These are phyloP conservation scores for Trypanosoma mega DNA, from an alignment of 208 protist species.

Conservation along the genomic window DNA sequence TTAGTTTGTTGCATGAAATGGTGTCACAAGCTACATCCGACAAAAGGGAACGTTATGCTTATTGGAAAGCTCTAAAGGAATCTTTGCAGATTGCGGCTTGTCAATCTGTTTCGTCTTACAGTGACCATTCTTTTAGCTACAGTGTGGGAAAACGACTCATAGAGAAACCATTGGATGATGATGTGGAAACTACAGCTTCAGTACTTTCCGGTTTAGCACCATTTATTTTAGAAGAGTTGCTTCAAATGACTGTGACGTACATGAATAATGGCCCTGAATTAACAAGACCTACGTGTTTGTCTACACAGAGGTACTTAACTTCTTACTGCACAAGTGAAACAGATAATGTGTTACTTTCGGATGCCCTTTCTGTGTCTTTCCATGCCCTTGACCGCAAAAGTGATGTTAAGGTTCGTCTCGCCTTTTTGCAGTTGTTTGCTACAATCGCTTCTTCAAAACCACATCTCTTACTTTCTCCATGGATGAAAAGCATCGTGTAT, in stretches of 20 bases:
- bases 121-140: constrained; percentile 30
- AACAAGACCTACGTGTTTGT: constrained; percentile 11
- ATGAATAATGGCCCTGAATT: constrained; percentile 13
- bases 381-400: constrained; percentile 17
- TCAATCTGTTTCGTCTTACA: constrained; percentile 27
- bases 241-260: constrained; percentile 6
- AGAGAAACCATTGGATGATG: constrained; percentile 24
- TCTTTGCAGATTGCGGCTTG: constrained; percentile 25
- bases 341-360: not conserved
- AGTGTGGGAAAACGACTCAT: constrained; percentile 31
- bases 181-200: constrained; percentile 22
- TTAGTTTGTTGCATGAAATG: constrained; percentile 26
- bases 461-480: constrained; percentile 37
- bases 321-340: not conserved
- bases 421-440: constrained; percentile 41
- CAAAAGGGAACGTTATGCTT: constrained; percentile 33
- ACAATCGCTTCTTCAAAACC: constrained; percentile 31
- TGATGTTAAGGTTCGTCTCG: constrained; percentile 24
- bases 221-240: constrained; percentile 17
- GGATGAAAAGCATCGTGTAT: constrained; percentile 27
- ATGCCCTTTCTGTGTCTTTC: constrained; percentile 14
- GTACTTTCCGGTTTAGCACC: constrained; percentile 18
- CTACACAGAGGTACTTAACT: constrained; percentile 16
- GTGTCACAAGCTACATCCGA: constrained; percentile 25
- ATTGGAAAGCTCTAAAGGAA: constrained; percentile 46